A percentile compares a stretch with the other conserved stretches of the same genome.
phyloP scores from a whole-genome alignment of 2,329 filamentous ascomycete species.

The Penicillium sp. region DNA sequence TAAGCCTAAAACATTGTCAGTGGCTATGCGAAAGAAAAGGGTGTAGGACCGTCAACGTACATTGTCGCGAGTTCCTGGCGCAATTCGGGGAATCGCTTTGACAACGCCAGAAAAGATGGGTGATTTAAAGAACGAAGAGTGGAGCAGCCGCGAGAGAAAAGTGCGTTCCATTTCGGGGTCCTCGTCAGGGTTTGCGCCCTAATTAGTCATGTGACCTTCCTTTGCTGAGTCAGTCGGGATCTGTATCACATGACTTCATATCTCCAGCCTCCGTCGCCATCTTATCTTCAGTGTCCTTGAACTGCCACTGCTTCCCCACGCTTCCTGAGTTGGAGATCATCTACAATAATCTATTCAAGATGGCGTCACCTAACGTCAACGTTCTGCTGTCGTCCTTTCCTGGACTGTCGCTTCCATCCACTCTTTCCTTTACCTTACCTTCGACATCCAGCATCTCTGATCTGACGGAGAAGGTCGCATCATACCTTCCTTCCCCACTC shows the following conservation, averaged over 20 bases:
- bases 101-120: constrained; percentile 42
- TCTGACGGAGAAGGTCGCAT: constrained; percentile 61
- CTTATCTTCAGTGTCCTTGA: constrained; percentile 12
- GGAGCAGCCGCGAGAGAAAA: constrained; percentile 36
- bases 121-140: constrained; percentile 39
- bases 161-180: constrained; percentile 35
- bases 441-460: constrained; percentile 64
- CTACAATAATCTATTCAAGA: constrained; percentile 34
- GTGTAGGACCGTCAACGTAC: constrained; percentile 30
- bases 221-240: constrained; percentile 1
- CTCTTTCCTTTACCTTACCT: constrained; percentile 71
- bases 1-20: constrained; percentile 66
- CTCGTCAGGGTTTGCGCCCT: constrained; percentile 33
- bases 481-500: constrained; percentile 58
- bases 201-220: constrained; percentile 3
- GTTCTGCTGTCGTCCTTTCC: constrained; percentile 81
- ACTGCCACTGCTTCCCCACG: background rate
- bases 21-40: background rate
- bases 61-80: constrained; percentile 56
- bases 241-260: constrained; percentile 1
- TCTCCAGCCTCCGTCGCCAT: constrained; percentile 13
- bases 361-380: constrained; percentile 65
- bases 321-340: background rate
- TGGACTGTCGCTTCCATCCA: constrained; percentile 78
- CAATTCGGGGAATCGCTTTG: constrained; percentile 54